Conservation (phyloP, 805 yeast species). For the Candida vaughaniae region DNA sequence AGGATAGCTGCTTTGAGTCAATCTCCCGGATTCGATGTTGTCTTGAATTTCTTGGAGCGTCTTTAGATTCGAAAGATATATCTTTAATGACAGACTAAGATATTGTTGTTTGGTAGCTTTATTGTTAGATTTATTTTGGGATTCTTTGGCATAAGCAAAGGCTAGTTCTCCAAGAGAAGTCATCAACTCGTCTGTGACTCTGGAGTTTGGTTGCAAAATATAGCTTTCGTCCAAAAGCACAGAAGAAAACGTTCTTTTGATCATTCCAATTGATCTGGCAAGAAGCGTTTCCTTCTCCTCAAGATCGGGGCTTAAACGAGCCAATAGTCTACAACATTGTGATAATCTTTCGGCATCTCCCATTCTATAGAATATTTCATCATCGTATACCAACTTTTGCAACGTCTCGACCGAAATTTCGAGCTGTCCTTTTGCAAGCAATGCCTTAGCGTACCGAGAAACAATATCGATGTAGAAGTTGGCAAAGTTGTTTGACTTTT, state of each 20-base stretch:
- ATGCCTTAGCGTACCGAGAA: constrained; percentile 38
- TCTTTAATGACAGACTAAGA: constrained; percentile 29
- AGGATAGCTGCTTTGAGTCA: constrained; percentile 31
- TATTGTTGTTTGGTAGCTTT: constrained; percentile 7
- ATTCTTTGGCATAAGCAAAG: constrained; percentile 23
- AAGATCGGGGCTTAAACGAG: constrained; percentile 21
- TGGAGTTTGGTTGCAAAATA: constrained; percentile 24
- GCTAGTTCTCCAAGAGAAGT: constrained; percentile 35
- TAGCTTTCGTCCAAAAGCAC: constrained; percentile 23
- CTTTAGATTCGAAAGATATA: constrained; percentile 37
- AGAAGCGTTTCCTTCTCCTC: constrained; percentile 25
- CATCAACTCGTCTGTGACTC: constrained; percentile 38
- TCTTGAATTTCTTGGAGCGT: constrained; percentile 19
- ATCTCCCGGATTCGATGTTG: constrained; percentile 15
- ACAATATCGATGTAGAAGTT: constrained; percentile 45
- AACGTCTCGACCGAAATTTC: constrained; percentile 29
- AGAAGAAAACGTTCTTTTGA: constrained; percentile 26
- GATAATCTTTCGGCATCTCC: constrained; percentile 43
- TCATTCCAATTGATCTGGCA: constrained; percentile 32
- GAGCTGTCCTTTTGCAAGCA: constrained; percentile 40
- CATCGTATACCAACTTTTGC: constrained; percentile 30
- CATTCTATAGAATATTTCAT: constrained; percentile 33
- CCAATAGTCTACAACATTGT: constrained; percentile 37
- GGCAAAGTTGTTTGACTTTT: constrained; percentile 31
- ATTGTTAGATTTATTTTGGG: constrained; percentile 2